These are phyloP conservation scores for Oldenlandia corymbosa DNA, from an alignment of 257 asterid genomes.

Conservation along the genomic window DNA sequence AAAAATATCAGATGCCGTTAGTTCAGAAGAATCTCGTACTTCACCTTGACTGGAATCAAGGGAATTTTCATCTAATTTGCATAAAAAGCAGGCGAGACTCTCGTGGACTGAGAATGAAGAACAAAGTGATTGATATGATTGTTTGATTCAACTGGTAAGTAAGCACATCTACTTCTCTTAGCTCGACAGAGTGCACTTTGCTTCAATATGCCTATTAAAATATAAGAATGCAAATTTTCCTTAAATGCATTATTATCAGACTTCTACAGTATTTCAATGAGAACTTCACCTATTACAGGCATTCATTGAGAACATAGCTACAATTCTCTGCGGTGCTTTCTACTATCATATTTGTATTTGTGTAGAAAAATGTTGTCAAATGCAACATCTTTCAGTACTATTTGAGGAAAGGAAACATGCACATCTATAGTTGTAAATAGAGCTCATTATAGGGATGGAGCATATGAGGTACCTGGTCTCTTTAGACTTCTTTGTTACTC, in stretches of 20 bases:
- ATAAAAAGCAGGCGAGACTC: not conserved
- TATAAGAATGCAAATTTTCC: not conserved
- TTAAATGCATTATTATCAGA: no score
- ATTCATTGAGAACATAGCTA: no score
- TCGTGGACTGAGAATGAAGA: slow-evolving; percentile 11
- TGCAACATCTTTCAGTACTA: not conserved
- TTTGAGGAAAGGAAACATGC: not conserved
- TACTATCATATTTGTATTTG: not conserved
- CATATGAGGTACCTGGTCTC: slow-evolving; percentile 39
- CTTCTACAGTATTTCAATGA: no score
- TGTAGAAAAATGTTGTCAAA: no score
- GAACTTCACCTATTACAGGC: no score
- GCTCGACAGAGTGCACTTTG: slow-evolving; percentile 17
- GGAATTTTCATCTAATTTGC: not conserved
- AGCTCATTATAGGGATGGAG: not conserved
- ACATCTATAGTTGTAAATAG: not conserved
- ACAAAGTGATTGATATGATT: slow-evolving; percentile 12
- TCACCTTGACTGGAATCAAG: slow-evolving; percentile 5
- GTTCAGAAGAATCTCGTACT: slow-evolving; percentile 21
- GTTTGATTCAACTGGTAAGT: slow-evolving; percentile 15
- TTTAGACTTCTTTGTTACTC: slow-evolving; percentile 21
- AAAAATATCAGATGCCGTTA: slow-evolving; percentile 22
- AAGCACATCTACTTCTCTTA: slow-evolving; percentile 26
- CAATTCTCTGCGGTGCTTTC: not conserved
- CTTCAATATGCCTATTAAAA: slow-evolving; percentile 19